Evolutionary conservation across 148 eudicot genomes (phyloP), one percentile per base, ranked within the genome.

Genomic region (Polygonum maritimum): DNA sequence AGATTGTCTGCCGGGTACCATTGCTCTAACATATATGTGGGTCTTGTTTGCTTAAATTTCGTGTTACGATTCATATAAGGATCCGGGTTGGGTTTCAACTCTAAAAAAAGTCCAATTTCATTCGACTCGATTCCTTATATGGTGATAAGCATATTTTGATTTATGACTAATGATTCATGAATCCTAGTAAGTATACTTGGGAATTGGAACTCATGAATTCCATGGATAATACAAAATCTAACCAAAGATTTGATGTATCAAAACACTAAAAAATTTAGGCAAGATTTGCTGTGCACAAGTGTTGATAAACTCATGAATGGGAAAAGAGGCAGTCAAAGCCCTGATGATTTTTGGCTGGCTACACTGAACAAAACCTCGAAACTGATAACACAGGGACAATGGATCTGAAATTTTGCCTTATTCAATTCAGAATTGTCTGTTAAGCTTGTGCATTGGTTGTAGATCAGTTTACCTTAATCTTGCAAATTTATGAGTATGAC

Each of bases 41-140:
- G 22, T 94, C 98, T 3, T 94, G 98, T 78, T 94, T 97, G 71
- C 90, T 91, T 48, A 88, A 88, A 84, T 58, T 94, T 26, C 87
- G 90, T 18, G 54, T 94, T 10, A 31, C 26, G 69, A 62, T 62
- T 13, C 11, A 62, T 62, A 38, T 19, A 55, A 21, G 5, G 31
- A 5, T 19, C 0, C 63, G 12, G 31, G 31, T 26, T 1, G 0
- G 31, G 31, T 26, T 26, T 26, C 31, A 26, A 26, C 31, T 26
- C n/a, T 26, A 26, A 26, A 26, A 26, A 26, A 26, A 57, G 63
- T 21, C 35, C 63, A 7, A 57, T 57, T 21, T 57, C 33, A 57
- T 7, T 33, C 1, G 44, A 40, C 44, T 40, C 3, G 6, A 40
- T 5, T 5, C 44, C 44, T 40, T 40, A 40, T 39, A 39, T 4